Evolutionary conservation across 495 filamentous ascomycete species (phyloP).

Genomic region (Podospora pseudoanserina): DNA sequence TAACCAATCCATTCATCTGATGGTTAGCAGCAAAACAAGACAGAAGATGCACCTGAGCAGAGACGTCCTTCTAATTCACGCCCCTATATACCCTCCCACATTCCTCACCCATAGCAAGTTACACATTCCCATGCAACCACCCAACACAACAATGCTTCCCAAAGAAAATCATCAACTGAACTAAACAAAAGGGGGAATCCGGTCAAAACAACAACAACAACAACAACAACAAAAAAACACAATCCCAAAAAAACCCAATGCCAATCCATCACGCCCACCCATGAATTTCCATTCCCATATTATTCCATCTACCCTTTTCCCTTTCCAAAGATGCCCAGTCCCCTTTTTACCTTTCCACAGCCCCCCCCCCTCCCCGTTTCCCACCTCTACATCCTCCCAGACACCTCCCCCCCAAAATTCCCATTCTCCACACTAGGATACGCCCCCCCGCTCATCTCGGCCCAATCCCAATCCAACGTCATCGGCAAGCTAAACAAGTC

Average conservation of each 20-base stretch:
- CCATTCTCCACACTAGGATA: slow-evolving; percentile 55
- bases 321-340: not conserved
- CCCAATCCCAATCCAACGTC: slow-evolving; percentile 98
- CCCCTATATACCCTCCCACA: not conserved
- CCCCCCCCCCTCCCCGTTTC: too few species aligned
- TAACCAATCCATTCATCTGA: not conserved
- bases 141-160: not conserved
- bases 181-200: slow-evolving; percentile 5
- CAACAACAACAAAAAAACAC: not conserved
- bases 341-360: not conserved
- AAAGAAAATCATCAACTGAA: not conserved
- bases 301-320: not conserved
- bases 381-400: not conserved
- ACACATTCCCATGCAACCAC: slow-evolving; percentile 1
- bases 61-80: not conserved
- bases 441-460: slow-evolving; percentile 66
- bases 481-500: slow-evolving; percentile 96
- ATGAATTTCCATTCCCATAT: not conserved
- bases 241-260: not conserved
- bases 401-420: slow-evolving; percentile 28
- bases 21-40: not conserved
- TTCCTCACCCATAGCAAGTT: not conserved
- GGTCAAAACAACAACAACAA: not conserved
- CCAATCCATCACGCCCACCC: not conserved
- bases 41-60: not conserved